Percentiles rank a stretch among this genome's conserved stretches.
Evolutionary conservation across 495 filamentous ascomycete genomes (phyloP).

Genomic region (Lasiosphaeria miniovina): DNA sequence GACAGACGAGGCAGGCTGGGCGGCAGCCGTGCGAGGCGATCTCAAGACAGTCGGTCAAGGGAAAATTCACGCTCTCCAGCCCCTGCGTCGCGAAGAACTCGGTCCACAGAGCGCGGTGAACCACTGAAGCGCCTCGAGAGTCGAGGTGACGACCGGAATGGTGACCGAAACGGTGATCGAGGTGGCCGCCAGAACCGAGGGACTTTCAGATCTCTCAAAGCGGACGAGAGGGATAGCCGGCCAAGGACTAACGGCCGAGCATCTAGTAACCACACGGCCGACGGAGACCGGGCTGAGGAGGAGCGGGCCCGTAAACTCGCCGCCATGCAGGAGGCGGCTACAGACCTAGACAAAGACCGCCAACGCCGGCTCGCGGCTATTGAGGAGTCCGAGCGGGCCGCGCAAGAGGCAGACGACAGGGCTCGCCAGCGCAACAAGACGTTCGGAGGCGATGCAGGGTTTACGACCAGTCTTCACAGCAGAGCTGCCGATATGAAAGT

Average conservation of each 20-base stretch:
- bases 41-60: conserved; percentile 8
- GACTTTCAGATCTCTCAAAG: conserved; percentile 23
- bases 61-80: conserved; percentile 24
- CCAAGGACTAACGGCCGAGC: conserved; percentile 6
- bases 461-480: conserved; percentile 57
- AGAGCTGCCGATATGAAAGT: conserved; percentile 57
- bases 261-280: conserved; percentile 10
- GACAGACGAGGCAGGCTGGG: conserved; percentile 11
- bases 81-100: conserved; percentile 23
- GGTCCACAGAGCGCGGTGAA: conserved; percentile 17
- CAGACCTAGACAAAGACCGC: conserved; percentile 70
- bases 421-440: conserved; percentile 55
- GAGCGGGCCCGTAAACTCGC: conserved; percentile 69
- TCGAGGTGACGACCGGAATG: conserved; percentile 4
- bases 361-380: conserved; percentile 67
- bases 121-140: background rate
- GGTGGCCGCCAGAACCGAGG: conserved; percentile 25
- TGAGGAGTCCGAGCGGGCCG: conserved; percentile 59
- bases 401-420: conserved; percentile 61
- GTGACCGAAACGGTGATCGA: conserved; percentile 22
- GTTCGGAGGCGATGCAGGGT: conserved; percentile 60
- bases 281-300: conserved; percentile 29
- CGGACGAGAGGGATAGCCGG: conserved; percentile 25
- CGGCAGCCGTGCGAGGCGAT: background rate
- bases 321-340: conserved; percentile 85